A percentile compares a stretch with the other conserved stretches of the same genome.
These are phyloP conservation scores for Phytophthora sansomeana DNA, from an alignment of 352 stramenopile species.

Conservation along the genomic window DNA sequence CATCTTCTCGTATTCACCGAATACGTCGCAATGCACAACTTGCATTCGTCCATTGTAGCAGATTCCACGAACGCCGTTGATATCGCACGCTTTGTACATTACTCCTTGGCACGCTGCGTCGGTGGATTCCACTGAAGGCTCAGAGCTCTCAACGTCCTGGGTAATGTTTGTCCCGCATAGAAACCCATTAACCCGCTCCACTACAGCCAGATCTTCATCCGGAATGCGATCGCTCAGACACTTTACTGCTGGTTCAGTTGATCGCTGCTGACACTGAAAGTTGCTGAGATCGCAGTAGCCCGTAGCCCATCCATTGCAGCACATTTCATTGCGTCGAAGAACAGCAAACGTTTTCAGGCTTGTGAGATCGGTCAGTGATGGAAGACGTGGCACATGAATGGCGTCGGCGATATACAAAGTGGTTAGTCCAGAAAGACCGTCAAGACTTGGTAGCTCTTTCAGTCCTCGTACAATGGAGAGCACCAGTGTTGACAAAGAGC, in stretches of 20 bases:
- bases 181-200: conserved; percentile 27
- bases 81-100: conserved; percentile 40
- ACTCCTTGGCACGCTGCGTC: conserved; percentile 39
- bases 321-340: conserved; percentile 45
- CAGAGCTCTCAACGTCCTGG: conserved; percentile 32
- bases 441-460: conserved; percentile 38
- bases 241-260: conserved; percentile 27
- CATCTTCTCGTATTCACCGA: conserved; percentile 44
- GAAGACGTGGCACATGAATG: conserved; percentile 29
- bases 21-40: conserved; percentile 51
- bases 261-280: conserved; percentile 38
- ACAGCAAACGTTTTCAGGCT: conserved; percentile 41
- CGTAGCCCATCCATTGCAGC: conserved; percentile 47
- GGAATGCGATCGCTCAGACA: conserved; percentile 37
- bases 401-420: conserved; percentile 43
- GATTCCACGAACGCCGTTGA: conserved; percentile 34
- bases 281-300: conserved; percentile 37
- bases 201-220: conserved; percentile 21
- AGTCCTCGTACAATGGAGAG: conserved; percentile 32
- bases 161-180: conserved; percentile 43
- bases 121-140: conserved; percentile 33
- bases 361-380: conserved; percentile 16
- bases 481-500: conserved; percentile 43
- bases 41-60: conserved; percentile 59
- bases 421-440: conserved; percentile 31